Evolutionary conservation across 2,329 filamentous ascomycete species (phyloP), one percentile per base, ranked within the genome.

Genomic region (Fusarium sp.): DNA sequence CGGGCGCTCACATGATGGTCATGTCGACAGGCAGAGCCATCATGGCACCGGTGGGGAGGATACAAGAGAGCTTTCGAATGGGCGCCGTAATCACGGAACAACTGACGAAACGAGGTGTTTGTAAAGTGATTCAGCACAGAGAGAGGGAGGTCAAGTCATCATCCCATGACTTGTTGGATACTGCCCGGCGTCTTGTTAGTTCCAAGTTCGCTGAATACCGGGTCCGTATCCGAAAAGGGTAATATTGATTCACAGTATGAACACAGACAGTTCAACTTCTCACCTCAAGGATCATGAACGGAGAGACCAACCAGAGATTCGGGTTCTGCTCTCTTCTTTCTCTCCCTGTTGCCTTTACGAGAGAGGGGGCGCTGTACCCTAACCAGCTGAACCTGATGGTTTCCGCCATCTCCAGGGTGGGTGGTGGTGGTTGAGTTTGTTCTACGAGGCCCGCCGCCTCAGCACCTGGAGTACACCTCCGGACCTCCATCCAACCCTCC

Each of bases 1-100:
- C 57, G 58, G 58, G 54, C 34, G 57, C 72, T 72, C 76, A 78
- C 76, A 78, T 78, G 76, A 78, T 76, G 67, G 67, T 64, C 67
- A 74, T 77, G 69, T 64, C 71, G 32, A 62, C 43, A 37, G 70
- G 41, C 74, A 59, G 68, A 45, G 58, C 70, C 60, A 73, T 73
- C 67, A 75, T 73, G 57, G 65, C 66, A 62, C 64, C 57, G 37
- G 39, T 20, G 45, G 34, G 58, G 61, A 45, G 23, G 25, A 52
- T 52, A 32, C 48, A 32, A 20, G 48, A 30, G 48, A 30, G 18
- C 7, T 45, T 23, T 25, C 7, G 43, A 23, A 45, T 25, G 20
- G 43, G 20, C 43, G 43, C 43, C 20, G 27, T 32, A 54, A 54
- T 34, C 27, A 20, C 50, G 50, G 50, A 34, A 54, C 50, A 54